phyloP scores from a whole-genome alignment of 192 early-diverging fungal species.

The Coemansia sp. region DNA sequence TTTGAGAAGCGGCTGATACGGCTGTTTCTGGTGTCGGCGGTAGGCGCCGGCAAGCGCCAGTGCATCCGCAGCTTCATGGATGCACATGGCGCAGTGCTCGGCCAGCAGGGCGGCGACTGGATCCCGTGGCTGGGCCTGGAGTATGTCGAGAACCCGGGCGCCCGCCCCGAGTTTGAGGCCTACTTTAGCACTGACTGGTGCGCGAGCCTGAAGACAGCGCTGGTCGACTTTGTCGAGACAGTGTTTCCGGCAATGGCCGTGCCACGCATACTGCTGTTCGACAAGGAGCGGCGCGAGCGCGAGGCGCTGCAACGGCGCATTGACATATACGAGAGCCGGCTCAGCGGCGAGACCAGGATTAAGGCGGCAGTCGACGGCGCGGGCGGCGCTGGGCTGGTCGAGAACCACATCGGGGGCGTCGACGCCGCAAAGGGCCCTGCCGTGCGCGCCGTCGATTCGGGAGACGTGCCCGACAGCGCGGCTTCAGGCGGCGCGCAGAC shows the following conservation, averaged over 20 bases:
- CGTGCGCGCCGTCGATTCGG: slow-evolving; percentile 1
- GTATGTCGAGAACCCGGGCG: slow-evolving; percentile 33
- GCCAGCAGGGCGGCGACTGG: slow-evolving; percentile 50
- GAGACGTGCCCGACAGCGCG: not conserved
- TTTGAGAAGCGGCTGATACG: slow-evolving; percentile 50
- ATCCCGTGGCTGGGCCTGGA: slow-evolving; percentile 50
- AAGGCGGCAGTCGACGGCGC: slow-evolving; percentile 13
- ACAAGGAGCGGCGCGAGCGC: slow-evolving; percentile 33
- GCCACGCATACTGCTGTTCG: slow-evolving; percentile 50
- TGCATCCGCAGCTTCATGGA: slow-evolving; percentile 34
- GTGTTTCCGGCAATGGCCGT: slow-evolving; percentile 49
- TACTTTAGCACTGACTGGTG: slow-evolving; percentile 46
- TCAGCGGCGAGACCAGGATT: slow-evolving; percentile 39
- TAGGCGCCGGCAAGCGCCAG: slow-evolving; percentile 9
- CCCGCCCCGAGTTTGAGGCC: slow-evolving; percentile 41
- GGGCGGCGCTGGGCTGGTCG: slow-evolving; percentile 22
- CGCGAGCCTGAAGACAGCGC: slow-evolving; percentile 24
- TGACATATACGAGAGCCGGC: slow-evolving; percentile 25
- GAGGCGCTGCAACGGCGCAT: slow-evolving; percentile 30
- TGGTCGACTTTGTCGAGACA: slow-evolving; percentile 46
- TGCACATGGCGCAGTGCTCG: slow-evolving; percentile 27
- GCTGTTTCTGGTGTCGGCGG: slow-evolving; percentile 42
- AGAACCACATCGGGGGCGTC: slow-evolving; percentile 40
- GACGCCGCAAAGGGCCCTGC: slow-evolving; percentile 10
- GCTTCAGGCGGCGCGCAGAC: no score